Evolutionary conservation across 441 rosid genomes (phyloP).

Genomic region (Geranium incanum): DNA sequence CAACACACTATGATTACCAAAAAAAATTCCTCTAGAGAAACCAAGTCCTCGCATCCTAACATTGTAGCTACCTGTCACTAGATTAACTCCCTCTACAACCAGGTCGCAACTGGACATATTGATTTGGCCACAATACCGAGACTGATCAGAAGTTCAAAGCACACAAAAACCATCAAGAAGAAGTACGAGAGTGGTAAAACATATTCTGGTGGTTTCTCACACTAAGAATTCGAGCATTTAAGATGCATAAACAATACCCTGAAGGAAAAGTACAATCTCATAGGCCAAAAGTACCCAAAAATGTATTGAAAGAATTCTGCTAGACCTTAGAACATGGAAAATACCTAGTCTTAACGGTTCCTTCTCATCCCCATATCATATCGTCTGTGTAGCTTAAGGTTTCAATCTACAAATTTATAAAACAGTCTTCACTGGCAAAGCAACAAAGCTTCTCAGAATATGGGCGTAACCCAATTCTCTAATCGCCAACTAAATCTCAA

Average conservation of each 20-base stretch:
- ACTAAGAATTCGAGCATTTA: not conserved
- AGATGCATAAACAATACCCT: not conserved
- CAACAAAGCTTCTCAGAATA: too few relatives aligned
- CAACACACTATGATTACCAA: not conserved
- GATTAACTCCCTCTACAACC: not conserved
- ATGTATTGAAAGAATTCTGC: not conserved
- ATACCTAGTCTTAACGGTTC: not conserved
- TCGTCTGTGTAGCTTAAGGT: too few relatives aligned
- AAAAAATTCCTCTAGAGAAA: too few relatives aligned
- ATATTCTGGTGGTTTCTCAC: not conserved
- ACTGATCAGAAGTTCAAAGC: not conserved
- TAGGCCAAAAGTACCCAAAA: not conserved
- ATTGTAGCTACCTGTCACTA: not conserved
- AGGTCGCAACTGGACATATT: not conserved
- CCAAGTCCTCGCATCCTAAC: not conserved
- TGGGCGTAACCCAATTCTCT: not conserved
- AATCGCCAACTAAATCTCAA: not conserved
- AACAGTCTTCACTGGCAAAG: too few relatives aligned
- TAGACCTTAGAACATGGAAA: not conserved
- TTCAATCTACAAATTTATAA: not conserved
- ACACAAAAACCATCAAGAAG: too few relatives aligned
- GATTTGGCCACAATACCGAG: not conserved
- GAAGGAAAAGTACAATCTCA: not conserved
- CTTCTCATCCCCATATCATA: not conserved
- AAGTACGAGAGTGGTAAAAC: not conserved